Evolutionary conservation across 305 asterid species (phyloP).

Genomic region (Fraxinus sp.): DNA sequence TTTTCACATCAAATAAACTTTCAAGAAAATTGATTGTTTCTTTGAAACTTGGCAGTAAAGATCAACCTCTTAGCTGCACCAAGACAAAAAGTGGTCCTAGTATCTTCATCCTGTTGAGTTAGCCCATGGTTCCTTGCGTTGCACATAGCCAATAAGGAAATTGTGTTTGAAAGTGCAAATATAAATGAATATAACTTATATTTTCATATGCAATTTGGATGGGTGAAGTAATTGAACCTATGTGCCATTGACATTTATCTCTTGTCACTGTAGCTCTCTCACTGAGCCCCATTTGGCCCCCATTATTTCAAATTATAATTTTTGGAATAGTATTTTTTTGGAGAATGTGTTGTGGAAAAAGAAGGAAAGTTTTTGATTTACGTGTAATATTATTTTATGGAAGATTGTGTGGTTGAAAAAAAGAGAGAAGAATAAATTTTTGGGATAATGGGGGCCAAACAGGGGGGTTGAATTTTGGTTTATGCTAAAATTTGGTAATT

Average conservation of each 20-base stretch:
- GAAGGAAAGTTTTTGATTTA: too few relatives aligned
- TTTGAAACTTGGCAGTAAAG: conserved; percentile 10
- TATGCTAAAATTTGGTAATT: not conserved
- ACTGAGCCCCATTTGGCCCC: not conserved
- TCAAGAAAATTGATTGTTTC: not conserved
- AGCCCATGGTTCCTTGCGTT: not conserved
- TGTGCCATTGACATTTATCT: not conserved
- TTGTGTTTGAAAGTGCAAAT: not conserved
- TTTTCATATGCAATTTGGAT: not conserved
- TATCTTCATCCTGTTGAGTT: not conserved
- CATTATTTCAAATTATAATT: too few relatives aligned
- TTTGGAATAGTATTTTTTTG: too few relatives aligned
- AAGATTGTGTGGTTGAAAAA: too few relatives aligned
- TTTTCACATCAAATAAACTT: not conserved
- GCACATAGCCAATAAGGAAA: not conserved
- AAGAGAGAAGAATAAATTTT: too few relatives aligned
- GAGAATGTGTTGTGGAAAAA: too few relatives aligned
- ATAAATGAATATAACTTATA: not conserved
- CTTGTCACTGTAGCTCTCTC: not conserved
- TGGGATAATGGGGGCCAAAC: too few relatives aligned
- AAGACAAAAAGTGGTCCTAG: not conserved
- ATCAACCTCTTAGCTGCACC: not conserved
- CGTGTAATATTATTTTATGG: too few relatives aligned
- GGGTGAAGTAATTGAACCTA: not conserved
- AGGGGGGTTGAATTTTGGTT: not conserved